A percentile compares a stretch with the other conserved stretches of the same genome.
Conservation (phyloP, 2,329 filamentous ascomycete genomes). For the Alternaria incomplexa region DNA sequence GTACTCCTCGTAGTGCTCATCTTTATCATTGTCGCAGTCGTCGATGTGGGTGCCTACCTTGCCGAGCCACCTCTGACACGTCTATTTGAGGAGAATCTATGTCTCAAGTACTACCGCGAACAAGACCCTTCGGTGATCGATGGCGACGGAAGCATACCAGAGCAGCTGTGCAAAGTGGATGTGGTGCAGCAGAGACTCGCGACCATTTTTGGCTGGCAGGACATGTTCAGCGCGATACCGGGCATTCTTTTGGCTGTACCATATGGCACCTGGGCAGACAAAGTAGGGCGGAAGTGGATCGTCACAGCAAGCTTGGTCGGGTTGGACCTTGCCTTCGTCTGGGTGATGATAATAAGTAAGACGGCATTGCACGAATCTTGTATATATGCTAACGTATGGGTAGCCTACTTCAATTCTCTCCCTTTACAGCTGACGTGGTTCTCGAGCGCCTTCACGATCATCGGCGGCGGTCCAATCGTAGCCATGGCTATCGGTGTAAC, state of each 20-base stretch:
- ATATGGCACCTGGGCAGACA: constrained; percentile 58
- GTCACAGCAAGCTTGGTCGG: constrained; percentile 53
- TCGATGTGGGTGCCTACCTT: constrained; percentile 56
- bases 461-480: constrained; percentile 57
- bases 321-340: constrained; percentile 42
- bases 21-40: constrained; percentile 51
- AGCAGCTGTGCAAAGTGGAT: constrained; percentile 58
- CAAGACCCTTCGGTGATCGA: constrained; percentile 53
- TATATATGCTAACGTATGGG: constrained; percentile 5
- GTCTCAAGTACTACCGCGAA: constrained; percentile 52
- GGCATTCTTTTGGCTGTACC: constrained; percentile 57
- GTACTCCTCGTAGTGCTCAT: constrained; percentile 41
- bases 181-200: constrained; percentile 57
- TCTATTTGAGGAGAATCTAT: constrained; percentile 58
- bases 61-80: constrained; percentile 54
- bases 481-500: constrained; percentile 56
- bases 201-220: constrained; percentile 58
- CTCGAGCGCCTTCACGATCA: constrained; percentile 53
- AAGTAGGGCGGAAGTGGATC: constrained; percentile 54
- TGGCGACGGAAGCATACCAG: constrained; percentile 51
- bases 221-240: constrained; percentile 54
- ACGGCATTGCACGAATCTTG: background rate
- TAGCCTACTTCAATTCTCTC: constrained; percentile 45
- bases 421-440: constrained; percentile 58
- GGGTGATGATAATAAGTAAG: constrained; percentile 44